A percentile compares a stretch with the other conserved stretches of the same genome.
phyloP scores from a whole-genome alignment of 2,329 filamentous ascomycete species.

The Talaromyces sp. region DNA sequence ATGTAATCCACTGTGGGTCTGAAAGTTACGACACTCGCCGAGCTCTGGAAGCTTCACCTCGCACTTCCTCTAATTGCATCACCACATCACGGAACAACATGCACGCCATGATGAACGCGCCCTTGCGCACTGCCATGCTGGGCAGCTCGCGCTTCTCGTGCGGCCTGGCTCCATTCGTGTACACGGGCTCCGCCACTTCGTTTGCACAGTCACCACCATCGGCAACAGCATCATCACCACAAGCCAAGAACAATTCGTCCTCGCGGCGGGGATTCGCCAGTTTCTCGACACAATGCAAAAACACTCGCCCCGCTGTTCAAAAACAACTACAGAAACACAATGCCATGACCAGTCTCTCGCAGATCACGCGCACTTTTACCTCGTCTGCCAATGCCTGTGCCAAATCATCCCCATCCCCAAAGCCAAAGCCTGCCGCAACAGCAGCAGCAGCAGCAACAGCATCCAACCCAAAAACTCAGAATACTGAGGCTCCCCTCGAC shows the following conservation, averaged over 20 bases:
- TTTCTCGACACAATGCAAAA: slow-evolving; percentile 4
- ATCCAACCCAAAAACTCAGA: slow-evolving; percentile 17
- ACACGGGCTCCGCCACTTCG: slow-evolving; percentile 7
- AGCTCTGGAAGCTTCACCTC: background rate
- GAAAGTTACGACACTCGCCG: background rate
- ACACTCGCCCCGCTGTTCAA: background rate
- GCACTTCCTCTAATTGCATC: background rate
- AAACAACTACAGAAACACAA: background rate
- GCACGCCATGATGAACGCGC: slow-evolving; percentile 24
- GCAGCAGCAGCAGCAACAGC: background rate
- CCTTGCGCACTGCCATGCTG: slow-evolving; percentile 29
- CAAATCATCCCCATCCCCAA: slow-evolving; percentile 21
- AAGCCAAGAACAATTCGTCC: slow-evolving; percentile 10
- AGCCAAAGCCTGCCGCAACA: slow-evolving; percentile 15
- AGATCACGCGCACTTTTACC: slow-evolving; percentile 7
- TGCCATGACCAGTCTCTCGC: slow-evolving; percentile 5
- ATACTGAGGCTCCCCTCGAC: slow-evolving; percentile 47
- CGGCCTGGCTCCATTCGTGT: slow-evolving; percentile 19
- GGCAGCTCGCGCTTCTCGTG: slow-evolving; percentile 15
- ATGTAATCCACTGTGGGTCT: background rate
- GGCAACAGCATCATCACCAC: background rate
- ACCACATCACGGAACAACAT: slow-evolving; percentile 13
- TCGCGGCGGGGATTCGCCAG: background rate
- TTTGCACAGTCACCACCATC: slow-evolving; percentile 7
- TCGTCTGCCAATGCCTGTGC: background rate